These are phyloP conservation scores for Sphaceloma murrayae DNA, from an alignment of 2,329 filamentous ascomycete species.

Conservation along the genomic window DNA sequence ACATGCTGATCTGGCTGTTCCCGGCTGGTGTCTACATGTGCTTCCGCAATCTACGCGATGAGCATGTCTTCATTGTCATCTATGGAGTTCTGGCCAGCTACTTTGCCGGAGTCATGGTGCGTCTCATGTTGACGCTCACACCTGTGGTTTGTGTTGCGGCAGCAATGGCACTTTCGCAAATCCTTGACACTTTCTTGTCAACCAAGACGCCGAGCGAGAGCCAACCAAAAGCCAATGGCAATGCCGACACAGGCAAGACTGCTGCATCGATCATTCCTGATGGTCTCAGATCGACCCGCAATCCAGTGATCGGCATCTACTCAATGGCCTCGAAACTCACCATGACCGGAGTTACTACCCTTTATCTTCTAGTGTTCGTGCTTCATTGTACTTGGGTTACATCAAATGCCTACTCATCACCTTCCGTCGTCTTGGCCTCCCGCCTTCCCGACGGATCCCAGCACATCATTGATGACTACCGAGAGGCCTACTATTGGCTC, in stretches of 20 bases:
- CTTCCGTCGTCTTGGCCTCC: constrained; percentile 90
- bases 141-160: constrained; percentile 93
- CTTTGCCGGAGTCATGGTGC: constrained; percentile 98
- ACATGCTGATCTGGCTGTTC: constrained; percentile 98
- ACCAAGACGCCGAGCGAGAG: constrained; percentile 50
- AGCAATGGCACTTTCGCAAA: constrained; percentile 75
- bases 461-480: constrained; percentile 98
- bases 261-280: constrained; percentile 44
- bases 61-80: constrained; percentile 96
- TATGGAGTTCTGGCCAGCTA: constrained; percentile 96
- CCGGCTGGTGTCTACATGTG: constrained; percentile 96
- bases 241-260: constrained; percentile 41
- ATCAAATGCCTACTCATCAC: constrained; percentile 96
- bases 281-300: constrained; percentile 59
- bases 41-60: constrained; percentile 86
- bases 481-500: constrained; percentile 98
- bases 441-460: constrained; percentile 87
- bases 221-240: constrained; percentile 37
- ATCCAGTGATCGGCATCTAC: constrained; percentile 76
- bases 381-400: constrained; percentile 99
- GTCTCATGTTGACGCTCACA: constrained; percentile 93
- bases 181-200: constrained; percentile 77
- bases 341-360: constrained; percentile 60
- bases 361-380: constrained; percentile 88
- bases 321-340: constrained; percentile 66